Evolutionary conservation across 2,329 filamentous ascomycete genomes (phyloP).

Genomic region (Diplodia intermedia): DNA sequence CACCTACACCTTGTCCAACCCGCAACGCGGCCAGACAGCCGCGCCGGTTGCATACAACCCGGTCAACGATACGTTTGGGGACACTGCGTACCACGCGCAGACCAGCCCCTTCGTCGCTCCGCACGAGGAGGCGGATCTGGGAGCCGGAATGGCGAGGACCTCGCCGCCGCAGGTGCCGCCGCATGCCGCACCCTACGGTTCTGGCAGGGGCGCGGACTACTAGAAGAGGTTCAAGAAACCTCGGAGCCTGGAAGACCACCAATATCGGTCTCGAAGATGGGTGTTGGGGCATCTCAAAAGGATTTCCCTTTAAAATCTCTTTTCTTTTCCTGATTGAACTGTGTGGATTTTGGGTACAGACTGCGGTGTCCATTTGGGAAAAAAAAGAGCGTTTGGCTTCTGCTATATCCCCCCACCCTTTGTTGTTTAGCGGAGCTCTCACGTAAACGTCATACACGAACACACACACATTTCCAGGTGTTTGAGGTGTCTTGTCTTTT

Average conservation of each 20-base stretch:
- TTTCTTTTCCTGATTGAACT: neutral
- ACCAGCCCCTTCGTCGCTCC: conserved; percentile 34
- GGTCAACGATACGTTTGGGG: conserved; percentile 42
- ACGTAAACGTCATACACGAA: conserved; percentile 12
- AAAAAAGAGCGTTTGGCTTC: conserved; percentile 7
- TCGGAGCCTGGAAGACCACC: neutral
- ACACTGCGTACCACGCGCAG: conserved; percentile 46
- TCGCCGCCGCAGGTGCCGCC: conserved; percentile 27
- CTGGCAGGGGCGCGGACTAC: conserved; percentile 20
- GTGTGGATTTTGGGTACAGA: conserved; percentile 2
- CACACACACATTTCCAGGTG: conserved; percentile 25
- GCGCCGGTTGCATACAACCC: conserved; percentile 42
- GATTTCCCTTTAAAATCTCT: neutral
- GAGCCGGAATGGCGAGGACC: conserved; percentile 40
- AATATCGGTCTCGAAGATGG: too few species aligned
- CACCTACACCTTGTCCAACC: conserved; percentile 38
- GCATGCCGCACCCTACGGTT: conserved; percentile 31
- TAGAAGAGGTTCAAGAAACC: neutral
- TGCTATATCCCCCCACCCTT: neutral
- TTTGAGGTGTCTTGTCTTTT: conserved; percentile 16
- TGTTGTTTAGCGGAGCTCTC: conserved; percentile 6
- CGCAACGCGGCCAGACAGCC: conserved; percentile 33
- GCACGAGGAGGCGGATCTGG: conserved; percentile 38
- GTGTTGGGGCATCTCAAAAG: neutral
- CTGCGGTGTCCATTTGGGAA: neutral